Base-by-base conservation (phyloP, 2,329 filamentous ascomycete species). In the Metarhizium humberi region DNA sequence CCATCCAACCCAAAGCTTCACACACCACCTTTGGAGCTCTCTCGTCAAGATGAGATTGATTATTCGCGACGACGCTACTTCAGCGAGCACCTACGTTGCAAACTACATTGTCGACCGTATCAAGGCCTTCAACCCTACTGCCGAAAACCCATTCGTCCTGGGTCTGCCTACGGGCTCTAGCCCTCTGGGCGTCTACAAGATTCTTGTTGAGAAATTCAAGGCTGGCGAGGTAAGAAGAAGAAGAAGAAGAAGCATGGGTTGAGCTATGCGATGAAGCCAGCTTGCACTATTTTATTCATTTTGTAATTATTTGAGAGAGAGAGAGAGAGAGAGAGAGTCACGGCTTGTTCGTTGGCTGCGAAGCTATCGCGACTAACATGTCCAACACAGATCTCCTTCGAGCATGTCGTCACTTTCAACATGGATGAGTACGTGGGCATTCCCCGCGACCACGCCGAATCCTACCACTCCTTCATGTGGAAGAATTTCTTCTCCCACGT, bases 381-480 rank as follows among this genome's bases (percentile, higher is more conserved):
- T 42, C 7, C 20, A 29, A 11, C 20, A 2, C 16, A 89, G 67
- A 85, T 95, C 65, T 92, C 89, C 1, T 95, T 95, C 69, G 85
- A 86, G 66, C 82, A 95, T 86, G 88, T 95, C 65, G 81, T 94
- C 67, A 95, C 90, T 30, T 95, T 95, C 78, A 94, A 94, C 72
- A 94, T 94, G 90, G 90, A 95, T 72, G 90, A 95, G 73, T 95
- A 95, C 66, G 88, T 94, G 61, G 88, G 87, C 56, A 81, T 95
- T 59, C 86, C 89, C 38, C 84, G 88, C 64, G 88, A 92, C 63
- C 88, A 95, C 68, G 85, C 88, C 13, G 85, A 94, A 69, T 90
- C 86, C 64, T 95, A 95, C 73, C 90, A 95, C 75, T 88, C 85
- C 61, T 95, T 94, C 76, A 94, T 95, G 90, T 95, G 91, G 81